These are phyloP conservation scores for Tardiomyces blankii DNA, from an alignment of 1,139 yeast species.

Conservation along the genomic window DNA sequence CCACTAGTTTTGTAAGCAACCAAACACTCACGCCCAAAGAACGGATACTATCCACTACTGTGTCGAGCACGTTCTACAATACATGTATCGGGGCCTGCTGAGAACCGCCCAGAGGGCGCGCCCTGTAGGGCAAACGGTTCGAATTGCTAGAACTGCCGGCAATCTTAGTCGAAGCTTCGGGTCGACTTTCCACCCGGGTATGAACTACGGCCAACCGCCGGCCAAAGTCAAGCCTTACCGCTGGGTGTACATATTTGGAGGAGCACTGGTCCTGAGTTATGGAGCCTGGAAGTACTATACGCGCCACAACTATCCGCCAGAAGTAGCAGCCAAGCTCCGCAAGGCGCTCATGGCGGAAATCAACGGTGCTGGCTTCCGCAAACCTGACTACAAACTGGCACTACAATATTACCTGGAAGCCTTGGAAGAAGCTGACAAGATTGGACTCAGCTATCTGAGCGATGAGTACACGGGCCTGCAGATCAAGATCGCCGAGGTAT, in stretches of 20 bases:
- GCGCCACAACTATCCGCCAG: slow-evolving; percentile 33
- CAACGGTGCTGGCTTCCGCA: slow-evolving; percentile 53
- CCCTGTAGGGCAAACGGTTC: no score
- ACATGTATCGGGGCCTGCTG: no score
- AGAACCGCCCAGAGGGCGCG: no score
- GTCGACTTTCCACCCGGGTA: no score
- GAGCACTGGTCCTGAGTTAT: slow-evolving; percentile 5
- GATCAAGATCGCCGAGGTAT: slow-evolving; percentile 78
- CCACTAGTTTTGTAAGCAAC: no score
- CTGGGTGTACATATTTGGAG: not conserved
- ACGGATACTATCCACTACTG: no score
- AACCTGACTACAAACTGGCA: slow-evolving; percentile 51
- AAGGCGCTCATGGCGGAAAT: slow-evolving; percentile 75
- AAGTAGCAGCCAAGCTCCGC: slow-evolving; percentile 59
- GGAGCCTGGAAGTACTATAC: slow-evolving; percentile 18
- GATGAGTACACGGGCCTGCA: slow-evolving; percentile 82
- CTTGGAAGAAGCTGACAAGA: slow-evolving; percentile 32
- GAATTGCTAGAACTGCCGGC: no score
- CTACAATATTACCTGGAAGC: slow-evolving; percentile 55
- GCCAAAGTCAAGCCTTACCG: not conserved
- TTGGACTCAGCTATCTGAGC: slow-evolving; percentile 42
- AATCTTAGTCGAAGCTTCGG: no score
- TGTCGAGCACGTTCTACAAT: no score
- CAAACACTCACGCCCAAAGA: no score
- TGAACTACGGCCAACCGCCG: not conserved